A percentile compares a stretch with the other conserved stretches of the same genome.
These are phyloP conservation scores for Coleophoma crateriformis DNA, from an alignment of 2,329 filamentous ascomycete genomes.

Conservation along the genomic window DNA sequence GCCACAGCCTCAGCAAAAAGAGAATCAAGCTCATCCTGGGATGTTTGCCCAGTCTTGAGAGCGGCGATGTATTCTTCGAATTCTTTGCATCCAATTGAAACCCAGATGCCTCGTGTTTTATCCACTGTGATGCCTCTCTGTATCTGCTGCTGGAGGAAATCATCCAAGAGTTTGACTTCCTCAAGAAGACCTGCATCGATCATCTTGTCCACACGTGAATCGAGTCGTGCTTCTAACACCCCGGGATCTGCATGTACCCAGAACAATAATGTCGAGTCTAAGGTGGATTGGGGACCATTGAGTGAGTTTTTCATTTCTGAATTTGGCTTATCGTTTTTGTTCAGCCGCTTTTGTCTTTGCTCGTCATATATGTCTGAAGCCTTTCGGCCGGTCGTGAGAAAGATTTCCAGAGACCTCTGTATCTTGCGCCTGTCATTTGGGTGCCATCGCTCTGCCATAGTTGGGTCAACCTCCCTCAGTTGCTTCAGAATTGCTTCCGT, in stretches of 20 bases:
- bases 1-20: constrained; percentile 60
- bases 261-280: constrained; percentile 49
- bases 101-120: constrained; percentile 81
- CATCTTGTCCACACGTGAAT: constrained; percentile 82
- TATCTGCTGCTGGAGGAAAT: constrained; percentile 37
- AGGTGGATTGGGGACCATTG: constrained; percentile 29
- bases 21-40: constrained; percentile 39
- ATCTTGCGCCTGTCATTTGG: constrained; percentile 91
- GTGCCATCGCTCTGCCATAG: constrained; percentile 90
- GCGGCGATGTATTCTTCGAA: constrained; percentile 66
- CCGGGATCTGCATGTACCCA: constrained; percentile 80
- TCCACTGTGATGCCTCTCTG: constrained; percentile 54
- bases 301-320: too few species aligned
- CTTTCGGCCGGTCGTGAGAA: constrained; percentile 69
- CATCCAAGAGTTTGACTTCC: constrained; percentile 51
- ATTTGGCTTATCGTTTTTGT: constrained; percentile 4
- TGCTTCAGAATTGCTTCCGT: constrained; percentile 68
- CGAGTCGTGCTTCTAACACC: constrained; percentile 62
- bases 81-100: constrained; percentile 94
- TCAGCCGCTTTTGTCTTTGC: constrained; percentile 47
- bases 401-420: constrained; percentile 83
- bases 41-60: constrained; percentile 24
- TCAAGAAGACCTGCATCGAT: constrained; percentile 56
- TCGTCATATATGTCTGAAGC: constrained; percentile 86
- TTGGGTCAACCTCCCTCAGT: constrained; percentile 75